Conservation (phyloP, 2,329 filamentous ascomycete species). For the Corinectria fuckeliana region DNA sequence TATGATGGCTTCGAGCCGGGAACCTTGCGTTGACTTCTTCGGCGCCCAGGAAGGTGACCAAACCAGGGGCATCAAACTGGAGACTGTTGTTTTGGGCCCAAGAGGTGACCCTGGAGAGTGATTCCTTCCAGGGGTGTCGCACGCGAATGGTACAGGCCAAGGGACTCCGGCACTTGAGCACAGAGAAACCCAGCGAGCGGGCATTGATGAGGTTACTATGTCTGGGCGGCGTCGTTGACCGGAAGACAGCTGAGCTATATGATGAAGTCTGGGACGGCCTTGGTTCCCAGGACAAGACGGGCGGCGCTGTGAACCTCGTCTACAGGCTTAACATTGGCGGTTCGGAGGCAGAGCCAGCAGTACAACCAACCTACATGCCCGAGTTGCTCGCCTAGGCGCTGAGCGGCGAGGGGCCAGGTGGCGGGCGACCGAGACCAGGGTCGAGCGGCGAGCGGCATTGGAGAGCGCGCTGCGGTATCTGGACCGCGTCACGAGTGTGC, state of each 20-base stretch:
- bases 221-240: not conserved
- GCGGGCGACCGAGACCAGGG: too few relatives aligned
- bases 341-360: not conserved
- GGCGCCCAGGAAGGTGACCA: too few relatives aligned
- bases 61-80: not conserved
- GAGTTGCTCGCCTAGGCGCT: not conserved
- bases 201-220: not conserved
- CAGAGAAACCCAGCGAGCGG: not conserved
- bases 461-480: not conserved
- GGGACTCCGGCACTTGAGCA: not conserved
- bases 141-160: not conserved
- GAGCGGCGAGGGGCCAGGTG: not conserved
- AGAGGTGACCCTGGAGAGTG: too few relatives aligned
- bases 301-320: not conserved
- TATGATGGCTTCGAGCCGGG: too few relatives aligned
- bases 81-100: not conserved
- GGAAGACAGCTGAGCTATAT: not conserved
- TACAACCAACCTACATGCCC: slow-evolving; percentile 3
- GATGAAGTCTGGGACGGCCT: not conserved
- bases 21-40: too few relatives aligned
- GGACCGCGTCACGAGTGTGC: not conserved
- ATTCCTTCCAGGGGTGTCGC: not conserved
- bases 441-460: not conserved
- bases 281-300: not conserved
- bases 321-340: not conserved